These are phyloP conservation scores for Obba rivulosa DNA, from an alignment of 768 basidiomycete species.

Conservation along the genomic window DNA sequence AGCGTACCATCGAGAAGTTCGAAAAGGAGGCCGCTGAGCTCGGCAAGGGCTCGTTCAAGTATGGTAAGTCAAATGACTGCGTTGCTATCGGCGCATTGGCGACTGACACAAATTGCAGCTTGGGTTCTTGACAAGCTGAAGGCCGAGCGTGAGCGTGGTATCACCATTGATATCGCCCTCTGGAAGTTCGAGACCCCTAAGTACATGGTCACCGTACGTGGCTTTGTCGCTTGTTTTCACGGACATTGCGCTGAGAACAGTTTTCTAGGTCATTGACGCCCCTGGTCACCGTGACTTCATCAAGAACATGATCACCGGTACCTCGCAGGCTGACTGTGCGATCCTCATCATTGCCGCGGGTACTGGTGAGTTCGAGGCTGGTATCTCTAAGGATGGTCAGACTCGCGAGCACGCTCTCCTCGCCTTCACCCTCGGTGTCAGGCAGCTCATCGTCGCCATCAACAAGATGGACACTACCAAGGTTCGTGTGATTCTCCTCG, in stretches of 20 bases:
- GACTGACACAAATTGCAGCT: constrained; percentile 48
- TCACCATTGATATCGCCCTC: constrained; percentile 99
- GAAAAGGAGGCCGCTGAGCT: constrained; percentile 99
- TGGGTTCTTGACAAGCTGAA: constrained; percentile 99
- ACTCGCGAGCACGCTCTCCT: constrained; percentile 99
- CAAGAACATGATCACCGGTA: constrained; percentile 99
- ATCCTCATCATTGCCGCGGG: constrained; percentile 99
- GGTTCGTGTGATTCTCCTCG: constrained; percentile 34
- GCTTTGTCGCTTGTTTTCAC: constrained; percentile 1
- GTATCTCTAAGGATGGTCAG: constrained; percentile 99
- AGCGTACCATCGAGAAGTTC: constrained; percentile 99
- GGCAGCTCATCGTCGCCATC: constrained; percentile 99
- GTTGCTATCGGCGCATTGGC: constrained; percentile 2
- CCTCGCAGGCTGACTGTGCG: constrained; percentile 99
- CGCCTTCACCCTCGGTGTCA: constrained; percentile 99
- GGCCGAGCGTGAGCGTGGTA: constrained; percentile 99
- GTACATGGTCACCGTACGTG: constrained; percentile 83
- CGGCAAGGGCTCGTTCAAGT: constrained; percentile 98
- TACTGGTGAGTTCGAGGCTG: constrained; percentile 99
- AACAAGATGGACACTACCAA: constrained; percentile 99
- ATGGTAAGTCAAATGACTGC: constrained; percentile 53
- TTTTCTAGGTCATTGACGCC: constrained; percentile 88
- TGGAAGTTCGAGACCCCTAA: constrained; percentile 99
- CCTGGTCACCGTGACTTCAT: constrained; percentile 99
- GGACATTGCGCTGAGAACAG: background rate